Base-by-base conservation (phyloP, 2,329 filamentous ascomycete genomes). In the Aspergillus terreus region DNA sequence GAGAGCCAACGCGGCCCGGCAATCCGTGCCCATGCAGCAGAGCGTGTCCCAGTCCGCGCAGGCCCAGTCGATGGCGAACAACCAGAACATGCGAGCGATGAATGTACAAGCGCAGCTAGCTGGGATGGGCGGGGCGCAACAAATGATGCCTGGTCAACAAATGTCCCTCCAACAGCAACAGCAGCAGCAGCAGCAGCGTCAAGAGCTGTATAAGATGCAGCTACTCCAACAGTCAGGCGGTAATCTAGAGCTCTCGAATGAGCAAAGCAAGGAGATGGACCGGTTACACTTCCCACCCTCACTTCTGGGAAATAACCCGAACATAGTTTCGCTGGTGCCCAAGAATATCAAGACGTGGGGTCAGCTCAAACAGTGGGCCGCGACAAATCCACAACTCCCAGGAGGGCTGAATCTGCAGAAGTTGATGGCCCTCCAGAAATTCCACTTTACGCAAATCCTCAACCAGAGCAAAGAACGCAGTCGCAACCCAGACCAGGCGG, bases 301-400 rank as follows among this genome's bases (percentile, higher is more conserved):
- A 10, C 65, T 71, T n/a, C 56, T 72, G 11, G 65, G 62, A 48
- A 63, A 63, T 33, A 68, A 64, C 30, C 57, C 60, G n/a, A 67
- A 64, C 44, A 53, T 64, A 6, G 57, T 58, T 11, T 62, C 67
- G 23, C 64, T 70, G 15, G 60, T 81, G 9, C 80, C 81, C 5
- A 75, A 74, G 25, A 66, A 77, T 11, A 69, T 83, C 21, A 78
- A 75, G 57, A 77, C 75, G 2, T 84, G 82, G 82, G 76, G 75
- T 7, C 77, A 82, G 50, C 68, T 84, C 6, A 84, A 83, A 63
- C 68, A 77, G 47, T 81, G 79, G 71, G 76, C 76, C 14, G 60
- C 63, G 25, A 68, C 75, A 41, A 82, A 82, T 50, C 68, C 70
- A 14, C 68, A 70, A 44, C 66, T 70, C 4, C 57, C 77, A 44